Base-by-base conservation (phyloP, 371 early-diverging fungal species). In the Syncephalis plumigaleata region DNA sequence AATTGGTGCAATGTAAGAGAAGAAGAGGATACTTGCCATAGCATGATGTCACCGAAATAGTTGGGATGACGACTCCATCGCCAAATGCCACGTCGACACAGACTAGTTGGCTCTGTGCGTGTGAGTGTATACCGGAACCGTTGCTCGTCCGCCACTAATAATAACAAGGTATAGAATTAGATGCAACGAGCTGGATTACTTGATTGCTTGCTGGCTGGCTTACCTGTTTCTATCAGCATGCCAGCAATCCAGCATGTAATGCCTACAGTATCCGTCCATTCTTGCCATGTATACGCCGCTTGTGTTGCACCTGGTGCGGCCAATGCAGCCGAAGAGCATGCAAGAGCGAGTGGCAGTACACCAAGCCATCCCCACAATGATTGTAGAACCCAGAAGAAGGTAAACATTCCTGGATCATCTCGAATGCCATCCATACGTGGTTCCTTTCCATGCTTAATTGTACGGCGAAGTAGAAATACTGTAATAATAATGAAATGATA, bases 21-120 rank as follows among this genome's bases (percentile, higher is more conserved):
- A 31, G 31, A 4, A 4, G 11, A 7, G 11, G 31, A 7, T 4
- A 31, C 11, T 24, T 24, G 22, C 43, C 43, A 46, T 37, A 47
- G 38, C 18, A 31, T 21, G 17, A 52, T 47, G 31, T 52, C 53
- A 5, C 53, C 48, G 3, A 48, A 47, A 42, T 52, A 52, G 38
- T 52, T 52, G 39, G 53, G 53, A 48, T 52, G 48, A 16, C 53
- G 36, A 37, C 47, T 47, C 37, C 43, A 52, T 16, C 37, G 18
- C 53, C 53, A 52, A 26, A 52, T 16, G 9, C 53, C 48, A 16
- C 26, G 44, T 15, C 17, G 36, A 2, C 44, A 45, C 21, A 45
- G 39, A 45, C 45, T 39, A 15, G 8, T 17, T 18, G 46, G 25
- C 1, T 44, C 44, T 9, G 45, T 45, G 22, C 46, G 38, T 1